Conservation (phyloP, 768 basidiomycete species). For the Suillus americanus region DNA sequence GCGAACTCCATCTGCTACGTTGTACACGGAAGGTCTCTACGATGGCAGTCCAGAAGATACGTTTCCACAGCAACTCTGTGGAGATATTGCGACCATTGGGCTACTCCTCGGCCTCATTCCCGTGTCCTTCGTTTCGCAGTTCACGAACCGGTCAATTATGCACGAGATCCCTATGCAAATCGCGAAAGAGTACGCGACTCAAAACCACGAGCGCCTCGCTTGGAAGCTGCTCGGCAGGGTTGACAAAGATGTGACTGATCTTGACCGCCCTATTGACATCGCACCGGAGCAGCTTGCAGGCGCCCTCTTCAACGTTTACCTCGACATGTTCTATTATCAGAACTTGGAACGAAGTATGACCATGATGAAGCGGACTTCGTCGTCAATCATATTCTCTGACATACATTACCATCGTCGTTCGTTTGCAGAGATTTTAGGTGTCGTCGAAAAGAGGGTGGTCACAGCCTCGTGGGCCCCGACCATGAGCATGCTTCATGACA, state of each 20-base stretch:
- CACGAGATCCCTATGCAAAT: conserved; percentile 17
- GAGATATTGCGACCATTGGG: conserved; percentile 26
- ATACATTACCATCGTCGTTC: conserved; percentile 48
- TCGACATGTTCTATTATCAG: conserved; percentile 30
- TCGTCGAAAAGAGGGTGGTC: conserved; percentile 37
- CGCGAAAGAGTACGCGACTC: neutral
- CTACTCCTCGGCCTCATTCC: conserved; percentile 27
- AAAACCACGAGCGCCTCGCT: conserved; percentile 23
- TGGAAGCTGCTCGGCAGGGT: conserved; percentile 21
- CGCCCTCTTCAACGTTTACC: conserved; percentile 28
- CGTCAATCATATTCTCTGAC: too few relatives aligned
- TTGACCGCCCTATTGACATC: conserved; percentile 4
- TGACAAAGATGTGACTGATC: neutral
- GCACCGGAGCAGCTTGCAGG: conserved; percentile 23
- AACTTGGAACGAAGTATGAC: conserved; percentile 16
- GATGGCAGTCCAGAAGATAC: conserved; percentile 9
- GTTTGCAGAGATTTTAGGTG: conserved; percentile 44
- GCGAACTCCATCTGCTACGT: conserved; percentile 19
- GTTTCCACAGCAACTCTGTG: conserved; percentile 26
- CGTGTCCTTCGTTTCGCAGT: conserved; percentile 24
- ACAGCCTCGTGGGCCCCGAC: conserved; percentile 41
- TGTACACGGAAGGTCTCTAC: conserved; percentile 29
- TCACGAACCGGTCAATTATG: conserved; percentile 27
- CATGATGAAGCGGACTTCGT: neutral
- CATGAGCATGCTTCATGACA: conserved; percentile 34